Base-by-base conservation (phyloP, 805 yeast genomes). In the Candida palmyrensis region DNA sequence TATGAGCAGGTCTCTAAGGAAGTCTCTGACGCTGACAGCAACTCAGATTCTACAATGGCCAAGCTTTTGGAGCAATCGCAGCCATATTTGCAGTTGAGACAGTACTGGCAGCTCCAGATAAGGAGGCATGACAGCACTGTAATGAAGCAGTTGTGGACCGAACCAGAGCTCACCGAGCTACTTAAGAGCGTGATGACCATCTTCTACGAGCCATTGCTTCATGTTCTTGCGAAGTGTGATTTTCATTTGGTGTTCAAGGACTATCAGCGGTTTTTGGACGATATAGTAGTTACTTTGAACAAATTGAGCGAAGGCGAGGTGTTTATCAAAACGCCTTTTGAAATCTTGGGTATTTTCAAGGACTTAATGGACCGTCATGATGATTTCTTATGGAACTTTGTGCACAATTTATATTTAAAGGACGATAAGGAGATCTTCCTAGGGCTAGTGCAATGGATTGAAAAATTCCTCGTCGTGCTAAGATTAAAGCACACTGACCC, bases 111-210 rank as follows among this genome's bases (percentile, higher is more conserved):
- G 39, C 57, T 82, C 12, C 71, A 71, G 41, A 62, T 84, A 1
- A 71, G 92, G 22, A 79, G 75, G 37, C 73, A 77, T 23, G 98
- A 90, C 50, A 88, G 86, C 51, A 75, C 77, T 36, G 60, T 82
- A 27, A 57, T 89, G 65, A 79, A 78, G 46, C 79, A 80, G 48
- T 52, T 89, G 27, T 86, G 96, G 95, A 77, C 76, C 29, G 95
- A 89, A 45, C 87, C 90, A 0, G 85, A 83, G 43, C 62, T 94
- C 29, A 79, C 88, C n/a, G 69, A 69, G 23, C 67, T 90, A 26
- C 63, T 89, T 37, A 82, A 82, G 43, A 85, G 84, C 30, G 64
- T 87, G 18, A 68, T 92, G 18, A 60, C 62, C 0, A 48, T 65
- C 6, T 64, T 66, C 33, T 66, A 64, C 39, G 65, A 62, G 39